phyloP scores from a whole-genome alignment of 352 stramenopile species.

The Pythium insidiosum region DNA sequence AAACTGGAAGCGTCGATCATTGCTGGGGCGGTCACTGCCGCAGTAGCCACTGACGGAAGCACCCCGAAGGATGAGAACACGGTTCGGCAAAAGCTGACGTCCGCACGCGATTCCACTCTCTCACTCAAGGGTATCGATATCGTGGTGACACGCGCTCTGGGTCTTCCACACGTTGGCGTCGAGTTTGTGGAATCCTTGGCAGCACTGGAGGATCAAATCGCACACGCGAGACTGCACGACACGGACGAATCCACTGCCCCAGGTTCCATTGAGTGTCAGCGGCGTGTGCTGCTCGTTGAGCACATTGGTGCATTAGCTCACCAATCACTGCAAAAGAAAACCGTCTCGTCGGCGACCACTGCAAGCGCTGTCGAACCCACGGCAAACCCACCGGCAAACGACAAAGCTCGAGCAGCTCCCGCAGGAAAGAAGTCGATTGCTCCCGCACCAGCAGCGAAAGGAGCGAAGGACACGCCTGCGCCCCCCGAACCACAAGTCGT shows the following conservation, averaged over 20 bases:
- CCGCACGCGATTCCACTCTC: constrained; percentile 7
- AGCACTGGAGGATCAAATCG: constrained; percentile 2
- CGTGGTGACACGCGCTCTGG: constrained; percentile 29
- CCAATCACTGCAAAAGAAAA: too few relatives aligned
- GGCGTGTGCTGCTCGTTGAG: constrained; percentile 33
- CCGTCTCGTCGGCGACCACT: too few relatives aligned
- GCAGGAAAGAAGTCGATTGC: constrained; percentile 3
- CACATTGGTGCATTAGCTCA: constrained; percentile 16
- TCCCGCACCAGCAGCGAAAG: neutral
- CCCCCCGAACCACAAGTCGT: neutral
- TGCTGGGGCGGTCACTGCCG: neutral
- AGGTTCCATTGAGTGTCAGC: neutral
- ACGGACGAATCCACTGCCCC: neutral
- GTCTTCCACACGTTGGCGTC: constrained; percentile 3
- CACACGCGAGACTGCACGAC: constrained; percentile 2
- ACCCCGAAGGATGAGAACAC: constrained; percentile 14
- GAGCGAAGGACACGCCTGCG: neutral
- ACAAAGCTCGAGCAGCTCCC: constrained; percentile 1
- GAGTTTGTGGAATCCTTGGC: constrained; percentile 24
- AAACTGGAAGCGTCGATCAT: constrained; percentile 15
- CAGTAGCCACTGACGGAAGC: neutral
- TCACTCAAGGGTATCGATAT: constrained; percentile 21
- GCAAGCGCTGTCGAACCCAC: constrained; percentile 6
- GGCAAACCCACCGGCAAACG: constrained; percentile 3
- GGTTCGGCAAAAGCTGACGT: constrained; percentile 5